Evolutionary conservation across 345 rosid species (phyloP).

Genomic region (Syzygium aqueum): DNA sequence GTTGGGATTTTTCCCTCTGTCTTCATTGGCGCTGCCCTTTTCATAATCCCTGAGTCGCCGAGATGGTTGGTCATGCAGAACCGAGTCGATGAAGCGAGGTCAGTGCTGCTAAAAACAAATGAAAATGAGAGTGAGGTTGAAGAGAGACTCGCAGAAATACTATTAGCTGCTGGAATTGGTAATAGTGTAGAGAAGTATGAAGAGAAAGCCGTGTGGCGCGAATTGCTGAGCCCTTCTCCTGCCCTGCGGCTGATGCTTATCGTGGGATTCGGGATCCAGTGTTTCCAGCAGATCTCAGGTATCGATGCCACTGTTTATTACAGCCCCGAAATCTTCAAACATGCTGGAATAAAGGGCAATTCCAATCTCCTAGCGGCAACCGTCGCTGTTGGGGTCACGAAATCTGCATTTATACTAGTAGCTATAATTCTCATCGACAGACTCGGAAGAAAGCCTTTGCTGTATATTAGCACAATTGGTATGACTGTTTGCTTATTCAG

Average conservation of each 20-base stretch:
- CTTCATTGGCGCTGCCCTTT: constrained; percentile 67
- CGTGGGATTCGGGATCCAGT: constrained; percentile 78
- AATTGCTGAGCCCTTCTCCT: constrained; percentile 67
- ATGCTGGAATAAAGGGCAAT: constrained; percentile 51
- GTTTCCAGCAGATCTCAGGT: constrained; percentile 82
- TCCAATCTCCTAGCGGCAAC: constrained; percentile 63
- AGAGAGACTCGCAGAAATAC: constrained; percentile 73
- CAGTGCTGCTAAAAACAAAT: constrained; percentile 64
- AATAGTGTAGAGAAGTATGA: constrained; percentile 26
- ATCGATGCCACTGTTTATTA: constrained; percentile 78
- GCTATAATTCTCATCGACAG: constrained; percentile 63
- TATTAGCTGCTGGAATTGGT: constrained; percentile 44
- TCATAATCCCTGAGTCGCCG: constrained; percentile 84
- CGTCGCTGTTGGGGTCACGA: constrained; percentile 66
- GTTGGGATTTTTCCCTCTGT: constrained; percentile 82
- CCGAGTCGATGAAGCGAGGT: constrained; percentile 62
- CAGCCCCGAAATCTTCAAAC: constrained; percentile 64
- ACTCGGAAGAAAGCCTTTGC: constrained; percentile 69
- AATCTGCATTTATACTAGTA: constrained; percentile 52
- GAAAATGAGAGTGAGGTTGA: constrained; percentile 65
- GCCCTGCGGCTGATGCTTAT: constrained; percentile 55
- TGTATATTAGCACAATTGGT: constrained; percentile 74
- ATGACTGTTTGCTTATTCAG: constrained; percentile 66
- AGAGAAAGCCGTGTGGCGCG: constrained; percentile 71
- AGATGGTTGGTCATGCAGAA: constrained; percentile 84